Conservation (phyloP, 495 filamentous ascomycete genomes). For the Elasticomyces elasticus region DNA sequence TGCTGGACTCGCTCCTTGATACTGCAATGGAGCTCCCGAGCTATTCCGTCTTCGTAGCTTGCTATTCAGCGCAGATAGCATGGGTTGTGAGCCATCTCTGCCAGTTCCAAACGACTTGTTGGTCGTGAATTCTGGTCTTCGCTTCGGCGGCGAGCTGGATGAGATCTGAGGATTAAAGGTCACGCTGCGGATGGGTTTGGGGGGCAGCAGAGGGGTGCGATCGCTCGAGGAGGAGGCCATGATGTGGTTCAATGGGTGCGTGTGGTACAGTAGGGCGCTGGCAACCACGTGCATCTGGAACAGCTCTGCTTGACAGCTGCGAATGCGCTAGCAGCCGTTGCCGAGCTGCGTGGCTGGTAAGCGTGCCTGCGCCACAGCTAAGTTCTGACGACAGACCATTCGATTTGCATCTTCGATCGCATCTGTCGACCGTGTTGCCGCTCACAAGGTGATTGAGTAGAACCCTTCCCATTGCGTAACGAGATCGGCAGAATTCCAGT, state of each 20-base stretch:
- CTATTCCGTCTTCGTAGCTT: constrained; percentile 80
- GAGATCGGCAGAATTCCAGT: no score
- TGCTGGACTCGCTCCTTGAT: constrained; percentile 35
- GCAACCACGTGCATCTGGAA: no score
- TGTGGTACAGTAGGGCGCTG: background rate
- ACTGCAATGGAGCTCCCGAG: constrained; percentile 52
- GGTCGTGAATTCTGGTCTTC: constrained; percentile 38
- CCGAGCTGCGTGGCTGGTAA: no score
- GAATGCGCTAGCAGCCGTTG: no score
- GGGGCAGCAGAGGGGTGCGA: constrained; percentile 12
- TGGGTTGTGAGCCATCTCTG: constrained; percentile 45
- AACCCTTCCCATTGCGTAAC: no score
- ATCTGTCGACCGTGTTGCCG: no score
- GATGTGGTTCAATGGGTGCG: background rate
- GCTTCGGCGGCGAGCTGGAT: constrained; percentile 38
- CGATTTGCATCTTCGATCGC: no score
- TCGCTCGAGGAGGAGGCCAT: constrained; percentile 5
- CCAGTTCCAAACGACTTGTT: no score
- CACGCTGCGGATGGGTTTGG: constrained; percentile 44
- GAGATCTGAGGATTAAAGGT: constrained; percentile 63
- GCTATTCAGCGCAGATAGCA: constrained; percentile 74
- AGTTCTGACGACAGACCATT: no score
- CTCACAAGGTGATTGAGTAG: no score
- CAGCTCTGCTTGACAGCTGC: no score
- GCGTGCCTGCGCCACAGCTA: no score